phyloP scores from a whole-genome alignment of 768 basidiomycete species.

The Collybiopsis confluens region DNA sequence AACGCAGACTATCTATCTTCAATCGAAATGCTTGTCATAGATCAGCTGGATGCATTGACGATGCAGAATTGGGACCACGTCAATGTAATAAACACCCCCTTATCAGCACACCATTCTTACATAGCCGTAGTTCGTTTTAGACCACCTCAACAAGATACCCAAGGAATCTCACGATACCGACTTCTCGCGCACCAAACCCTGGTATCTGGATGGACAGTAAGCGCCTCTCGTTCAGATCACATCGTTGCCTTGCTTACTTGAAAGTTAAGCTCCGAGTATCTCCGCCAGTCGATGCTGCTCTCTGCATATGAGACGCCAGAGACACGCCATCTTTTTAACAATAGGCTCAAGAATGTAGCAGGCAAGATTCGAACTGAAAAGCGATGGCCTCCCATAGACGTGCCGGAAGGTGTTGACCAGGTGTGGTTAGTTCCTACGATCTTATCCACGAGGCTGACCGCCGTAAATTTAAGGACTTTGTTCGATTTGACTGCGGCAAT shows the following conservation, averaged over 20 bases:
- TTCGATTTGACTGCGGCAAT: constrained; percentile 66
- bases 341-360: constrained; percentile 72
- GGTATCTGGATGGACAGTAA: constrained; percentile 95
- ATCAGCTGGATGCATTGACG: constrained; percentile 86
- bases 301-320: constrained; percentile 90
- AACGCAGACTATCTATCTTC: constrained; percentile 90
- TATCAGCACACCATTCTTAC: not conserved
- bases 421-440: constrained; percentile 30
- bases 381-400: constrained; percentile 66
- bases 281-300: constrained; percentile 87
- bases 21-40: constrained; percentile 86
- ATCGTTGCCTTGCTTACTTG: not conserved
- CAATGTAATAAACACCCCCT: constrained; percentile 48
- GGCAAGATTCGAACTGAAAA: constrained; percentile 76
- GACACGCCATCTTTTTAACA: constrained; percentile 73
- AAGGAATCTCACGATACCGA: constrained; percentile 92
- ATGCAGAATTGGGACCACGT: constrained; percentile 99
- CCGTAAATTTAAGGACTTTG: constrained; percentile 58
- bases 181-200: constrained; percentile 95
- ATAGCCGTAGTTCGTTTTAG: constrained; percentile 70
- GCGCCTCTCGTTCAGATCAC: constrained; percentile 21
- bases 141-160: constrained; percentile 82
- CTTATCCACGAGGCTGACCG: not conserved
- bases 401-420: constrained; percentile 83
- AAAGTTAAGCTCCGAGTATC: constrained; percentile 61